Percentiles rank a stretch among this genome's conserved stretches.
Evolutionary conservation across 371 early-diverging fungal species (phyloP).

Genomic region (Mucor mucedo): DNA sequence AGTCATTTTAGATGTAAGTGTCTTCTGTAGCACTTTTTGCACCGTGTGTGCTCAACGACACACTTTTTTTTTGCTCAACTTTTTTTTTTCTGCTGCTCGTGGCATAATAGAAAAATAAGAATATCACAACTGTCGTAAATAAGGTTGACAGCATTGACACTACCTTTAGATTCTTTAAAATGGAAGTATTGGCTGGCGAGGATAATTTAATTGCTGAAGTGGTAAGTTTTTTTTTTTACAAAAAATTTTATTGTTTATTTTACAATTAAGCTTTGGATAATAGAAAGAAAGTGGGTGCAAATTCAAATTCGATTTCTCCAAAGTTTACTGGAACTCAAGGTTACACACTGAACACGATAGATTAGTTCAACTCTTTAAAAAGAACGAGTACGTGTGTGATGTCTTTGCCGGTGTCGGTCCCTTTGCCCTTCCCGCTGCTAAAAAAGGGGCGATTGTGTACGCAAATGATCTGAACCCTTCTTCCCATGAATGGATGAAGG

Average conservation of each 20-base stretch:
- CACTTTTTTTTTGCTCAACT: not conserved
- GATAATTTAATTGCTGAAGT: constrained; percentile 86
- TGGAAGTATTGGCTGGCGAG: constrained; percentile 96
- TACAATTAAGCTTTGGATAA: not conserved
- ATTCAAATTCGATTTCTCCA: constrained; percentile 95
- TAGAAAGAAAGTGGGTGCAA: constrained; percentile 91
- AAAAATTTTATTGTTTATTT: no score
- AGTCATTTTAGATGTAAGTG: constrained; percentile 88
- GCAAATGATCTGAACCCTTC: constrained; percentile 98
- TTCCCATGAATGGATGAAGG: constrained; percentile 80
- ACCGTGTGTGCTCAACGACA: no score
- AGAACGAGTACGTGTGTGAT: constrained; percentile 89
- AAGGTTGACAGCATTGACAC: constrained; percentile 94
- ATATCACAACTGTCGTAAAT: constrained; percentile 93
- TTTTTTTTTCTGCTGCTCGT: not conserved
- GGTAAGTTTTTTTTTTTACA: constrained; percentile 43
- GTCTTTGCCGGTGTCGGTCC: constrained; percentile 99
- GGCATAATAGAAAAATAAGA: constrained; percentile 81
- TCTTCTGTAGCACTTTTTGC: not conserved
- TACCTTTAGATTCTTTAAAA: constrained; percentile 94
- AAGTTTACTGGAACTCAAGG: constrained; percentile 99
- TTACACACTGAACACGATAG: constrained; percentile 96
- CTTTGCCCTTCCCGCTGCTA: constrained; percentile 96
- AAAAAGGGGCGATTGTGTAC: constrained; percentile 84
- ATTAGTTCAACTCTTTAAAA: constrained; percentile 77